Evolutionary conservation across 2,329 filamentous ascomycete genomes (phyloP).

Genomic region (Phoma sp.): DNA sequence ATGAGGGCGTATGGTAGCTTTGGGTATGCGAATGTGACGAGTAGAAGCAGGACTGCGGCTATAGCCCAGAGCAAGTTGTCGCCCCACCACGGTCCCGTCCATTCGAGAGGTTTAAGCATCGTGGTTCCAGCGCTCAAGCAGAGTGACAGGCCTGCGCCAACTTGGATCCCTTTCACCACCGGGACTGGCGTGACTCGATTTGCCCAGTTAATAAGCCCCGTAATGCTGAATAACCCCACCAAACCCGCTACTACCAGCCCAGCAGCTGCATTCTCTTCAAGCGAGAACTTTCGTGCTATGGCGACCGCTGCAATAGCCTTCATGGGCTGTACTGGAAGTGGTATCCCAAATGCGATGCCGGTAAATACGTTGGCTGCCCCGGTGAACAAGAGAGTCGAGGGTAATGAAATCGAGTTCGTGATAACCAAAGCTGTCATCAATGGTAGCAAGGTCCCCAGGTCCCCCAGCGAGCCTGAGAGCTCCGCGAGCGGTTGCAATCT

Average conservation of each 20-base stretch:
- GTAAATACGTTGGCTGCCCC: conserved; percentile 87
- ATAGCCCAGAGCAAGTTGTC: conserved; percentile 83
- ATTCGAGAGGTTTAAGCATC: conserved; percentile 72
- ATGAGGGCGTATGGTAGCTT: conserved; percentile 80
- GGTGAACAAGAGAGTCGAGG: conserved; percentile 85
- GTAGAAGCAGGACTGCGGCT: conserved; percentile 74
- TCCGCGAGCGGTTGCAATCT: conserved; percentile 69
- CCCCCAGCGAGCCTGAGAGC: conserved; percentile 86
- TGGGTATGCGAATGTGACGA: conserved; percentile 70
- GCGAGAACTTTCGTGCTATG: conserved; percentile 72
- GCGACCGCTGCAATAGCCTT: conserved; percentile 90
- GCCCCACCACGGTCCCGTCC: conserved; percentile 69
- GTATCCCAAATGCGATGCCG: conserved; percentile 83
- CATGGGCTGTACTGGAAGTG: conserved; percentile 88
- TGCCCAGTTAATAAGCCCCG: conserved; percentile 78
- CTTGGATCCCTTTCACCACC: conserved; percentile 92
- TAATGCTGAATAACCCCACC: conserved; percentile 79
- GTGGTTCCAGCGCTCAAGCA: conserved; percentile 75
- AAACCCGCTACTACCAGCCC: conserved; percentile 79
- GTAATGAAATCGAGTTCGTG: conserved; percentile 79
- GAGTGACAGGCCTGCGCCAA: conserved; percentile 86
- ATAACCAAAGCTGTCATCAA: conserved; percentile 86
- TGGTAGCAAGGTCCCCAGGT: conserved; percentile 87
- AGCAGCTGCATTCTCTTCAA: conserved; percentile 78
- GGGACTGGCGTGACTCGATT: conserved; percentile 80